Percentiles rank a stretch among this genome's conserved stretches.
Conservation (phyloP, 768 basidiomycete genomes). For the Boletus sp. region DNA sequence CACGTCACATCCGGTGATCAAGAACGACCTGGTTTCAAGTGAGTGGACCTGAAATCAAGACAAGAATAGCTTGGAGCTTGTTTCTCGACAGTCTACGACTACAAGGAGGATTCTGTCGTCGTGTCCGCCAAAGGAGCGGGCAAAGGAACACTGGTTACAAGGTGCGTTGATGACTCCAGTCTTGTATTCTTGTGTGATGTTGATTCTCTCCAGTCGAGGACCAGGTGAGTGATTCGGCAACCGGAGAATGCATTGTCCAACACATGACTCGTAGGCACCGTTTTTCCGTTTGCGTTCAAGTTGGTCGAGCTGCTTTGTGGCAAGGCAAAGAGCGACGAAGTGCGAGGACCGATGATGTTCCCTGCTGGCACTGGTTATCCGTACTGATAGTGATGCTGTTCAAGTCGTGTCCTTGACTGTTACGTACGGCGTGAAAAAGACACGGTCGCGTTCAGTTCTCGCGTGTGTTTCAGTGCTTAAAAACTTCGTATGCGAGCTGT, state of each 20-base stretch:
- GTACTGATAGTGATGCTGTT: conserved; percentile 9
- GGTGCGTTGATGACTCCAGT: conserved; percentile 37
- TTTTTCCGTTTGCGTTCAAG: conserved; percentile 76
- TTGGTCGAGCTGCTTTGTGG: conserved; percentile 71
- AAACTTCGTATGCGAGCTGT: conserved; percentile 26
- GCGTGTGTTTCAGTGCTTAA: conserved; percentile 11
- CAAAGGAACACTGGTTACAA: conserved; percentile 66
- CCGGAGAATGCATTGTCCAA: not conserved
- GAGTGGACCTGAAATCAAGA: conserved; percentile 3
- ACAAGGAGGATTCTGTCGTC: conserved; percentile 71
- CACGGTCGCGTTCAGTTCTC: conserved; percentile 10
- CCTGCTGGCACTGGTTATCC: conserved; percentile 49
- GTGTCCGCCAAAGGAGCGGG: conserved; percentile 40
- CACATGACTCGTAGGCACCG: conserved; percentile 47
- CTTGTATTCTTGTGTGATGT: conserved; percentile 1
- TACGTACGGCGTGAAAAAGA: conserved; percentile 18
- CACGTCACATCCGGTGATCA: conserved; percentile 78
- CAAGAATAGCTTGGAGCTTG: not conserved
- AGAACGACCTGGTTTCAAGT: conserved; percentile 55
- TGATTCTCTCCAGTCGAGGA: conserved; percentile 51
- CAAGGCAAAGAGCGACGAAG: conserved; percentile 53
- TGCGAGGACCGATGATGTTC: conserved; percentile 69
- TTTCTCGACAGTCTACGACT: conserved; percentile 56
- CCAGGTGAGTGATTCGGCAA: conserved; percentile 46
- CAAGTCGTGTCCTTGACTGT: not conserved